Evolutionary conservation across 352 stramenopile species (phyloP), one percentile per base, ranked within the genome.

Genomic region (Phytophthora pini): DNA sequence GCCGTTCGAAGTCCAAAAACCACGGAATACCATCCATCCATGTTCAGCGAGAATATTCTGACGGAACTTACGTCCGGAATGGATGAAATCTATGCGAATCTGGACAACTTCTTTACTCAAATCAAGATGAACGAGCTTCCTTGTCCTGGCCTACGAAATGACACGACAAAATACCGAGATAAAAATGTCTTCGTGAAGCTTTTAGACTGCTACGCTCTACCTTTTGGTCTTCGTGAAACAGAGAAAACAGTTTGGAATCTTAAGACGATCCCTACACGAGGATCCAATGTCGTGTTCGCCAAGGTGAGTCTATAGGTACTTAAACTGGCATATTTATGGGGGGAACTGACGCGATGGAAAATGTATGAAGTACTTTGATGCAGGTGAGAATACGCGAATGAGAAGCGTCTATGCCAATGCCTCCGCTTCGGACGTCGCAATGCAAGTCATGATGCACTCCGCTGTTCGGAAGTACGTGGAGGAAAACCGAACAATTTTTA

Each of bases 401-500:
- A 58, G 54, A 34, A 44, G 22, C 29, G 11, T 54, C 12, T 58
- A 53, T n/a, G 5, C 54, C 7, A 5, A 3, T 4, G n/a, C 22
- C 8, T 22, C 20, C 4, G 20, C 26, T 13, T n/a, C 43, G 2
- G 39, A 12, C 6, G 20, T 54, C 0, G 22, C n/a, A 1, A 29
- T 49, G 17, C 39, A 12, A 3, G n/a, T 58, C 11, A 32, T 48
- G 9, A 13, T 44, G 2, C 53, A 49, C 39, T 36, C 32, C 1
- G 54, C 40, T 2, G 31, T 40, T 41, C 61, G 45, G 13, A 70
- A 56, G 34, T 70, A 65, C 20, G 41, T 60, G 2, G 55, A 70
- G 26, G 6, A 55, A 29, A 43, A 65, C 22, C 61, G 55, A 20
- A 60, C 17, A 1, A 40, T 51, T 31, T 65, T 70, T 29, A 56